phyloP scores from a whole-genome alignment of 2,329 filamentous ascomycete genomes.

The Endothia cerciana region DNA sequence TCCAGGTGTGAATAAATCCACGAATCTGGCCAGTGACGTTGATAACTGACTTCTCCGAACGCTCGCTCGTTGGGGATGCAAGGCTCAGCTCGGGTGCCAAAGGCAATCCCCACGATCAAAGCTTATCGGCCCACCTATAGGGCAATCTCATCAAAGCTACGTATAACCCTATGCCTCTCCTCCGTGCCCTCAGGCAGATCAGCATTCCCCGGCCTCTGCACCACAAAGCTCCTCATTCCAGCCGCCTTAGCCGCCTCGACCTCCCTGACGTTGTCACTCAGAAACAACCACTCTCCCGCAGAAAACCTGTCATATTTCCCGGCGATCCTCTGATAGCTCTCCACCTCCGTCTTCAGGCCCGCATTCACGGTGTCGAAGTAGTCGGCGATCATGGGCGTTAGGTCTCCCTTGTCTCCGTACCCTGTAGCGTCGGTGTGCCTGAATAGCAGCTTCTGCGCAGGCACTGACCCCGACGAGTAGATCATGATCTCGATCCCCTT shows the following conservation, averaged over 20 bases:
- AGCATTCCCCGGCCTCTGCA: slow-evolving; percentile 72
- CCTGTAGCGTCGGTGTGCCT: slow-evolving; percentile 59
- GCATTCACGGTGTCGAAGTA: slow-evolving; percentile 85
- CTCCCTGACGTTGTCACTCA: slow-evolving; percentile 78
- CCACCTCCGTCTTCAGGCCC: slow-evolving; percentile 69
- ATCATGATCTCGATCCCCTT: slow-evolving; percentile 67
- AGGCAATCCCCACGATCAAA: slow-evolving; percentile 8
- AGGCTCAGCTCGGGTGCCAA: not conserved
- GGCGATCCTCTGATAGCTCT: slow-evolving; percentile 71
- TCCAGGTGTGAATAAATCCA: not conserved
- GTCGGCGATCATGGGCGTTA: slow-evolving; percentile 61
- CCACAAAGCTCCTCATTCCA: slow-evolving; percentile 66
- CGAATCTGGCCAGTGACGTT: not conserved
- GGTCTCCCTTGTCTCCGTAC: slow-evolving; percentile 53
- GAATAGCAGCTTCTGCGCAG: slow-evolving; percentile 81
- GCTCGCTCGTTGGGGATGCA: not conserved
- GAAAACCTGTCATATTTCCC: slow-evolving; percentile 49
- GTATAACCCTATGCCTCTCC: slow-evolving; percentile 36
- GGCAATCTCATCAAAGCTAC: slow-evolving; percentile 38
- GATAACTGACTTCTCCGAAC: too few species aligned
- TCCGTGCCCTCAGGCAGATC: slow-evolving; percentile 53
- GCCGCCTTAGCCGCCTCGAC: slow-evolving; percentile 64
- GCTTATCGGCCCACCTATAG: slow-evolving; percentile 13
- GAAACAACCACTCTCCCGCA: slow-evolving; percentile 68
- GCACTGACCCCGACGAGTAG: slow-evolving; percentile 80